phyloP scores from a whole-genome alignment of 2,329 filamentous ascomycete species.

The Trichoderma breve region DNA sequence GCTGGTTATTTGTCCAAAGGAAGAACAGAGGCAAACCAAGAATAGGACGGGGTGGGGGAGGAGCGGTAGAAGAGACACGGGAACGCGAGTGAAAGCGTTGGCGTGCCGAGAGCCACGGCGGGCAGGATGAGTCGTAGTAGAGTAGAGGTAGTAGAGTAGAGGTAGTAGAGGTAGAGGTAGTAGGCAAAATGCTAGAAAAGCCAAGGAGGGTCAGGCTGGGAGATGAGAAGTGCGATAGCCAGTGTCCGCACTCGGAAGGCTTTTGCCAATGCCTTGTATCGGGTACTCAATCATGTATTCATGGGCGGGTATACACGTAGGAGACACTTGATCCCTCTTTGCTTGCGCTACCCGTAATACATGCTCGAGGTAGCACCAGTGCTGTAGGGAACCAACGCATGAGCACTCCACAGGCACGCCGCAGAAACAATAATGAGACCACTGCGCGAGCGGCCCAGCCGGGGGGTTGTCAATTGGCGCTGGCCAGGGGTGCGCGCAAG shows the following conservation, averaged over 20 bases:
- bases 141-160: no score
- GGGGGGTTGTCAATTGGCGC: slow-evolving; percentile 16
- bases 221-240: neutral
- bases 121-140: neutral
- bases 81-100: neutral
- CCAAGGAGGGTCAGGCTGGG: neutral
- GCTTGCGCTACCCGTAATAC: neutral
- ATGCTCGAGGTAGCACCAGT: neutral
- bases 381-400: neutral
- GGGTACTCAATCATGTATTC: neutral
- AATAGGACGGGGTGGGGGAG: neutral
- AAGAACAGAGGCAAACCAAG: neutral
- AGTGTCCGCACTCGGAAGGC: neutral
- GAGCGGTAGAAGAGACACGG: slow-evolving; percentile 1
- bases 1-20: neutral
- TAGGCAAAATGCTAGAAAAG: neutral
- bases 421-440: slow-evolving; percentile 19
- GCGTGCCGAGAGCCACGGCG: neutral
- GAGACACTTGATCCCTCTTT: neutral
- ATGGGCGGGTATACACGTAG: neutral
- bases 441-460: slow-evolving; percentile 19
- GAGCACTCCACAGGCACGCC: slow-evolving; percentile 8
- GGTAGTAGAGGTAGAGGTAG: neutral
- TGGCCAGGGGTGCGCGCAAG: slow-evolving; percentile 20
- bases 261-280: neutral